A percentile compares a stretch with the other conserved stretches of the same genome.
phyloP scores from a whole-genome alignment of 306 rosid genomes.

The Ammopiptanthus mongolicus region DNA sequence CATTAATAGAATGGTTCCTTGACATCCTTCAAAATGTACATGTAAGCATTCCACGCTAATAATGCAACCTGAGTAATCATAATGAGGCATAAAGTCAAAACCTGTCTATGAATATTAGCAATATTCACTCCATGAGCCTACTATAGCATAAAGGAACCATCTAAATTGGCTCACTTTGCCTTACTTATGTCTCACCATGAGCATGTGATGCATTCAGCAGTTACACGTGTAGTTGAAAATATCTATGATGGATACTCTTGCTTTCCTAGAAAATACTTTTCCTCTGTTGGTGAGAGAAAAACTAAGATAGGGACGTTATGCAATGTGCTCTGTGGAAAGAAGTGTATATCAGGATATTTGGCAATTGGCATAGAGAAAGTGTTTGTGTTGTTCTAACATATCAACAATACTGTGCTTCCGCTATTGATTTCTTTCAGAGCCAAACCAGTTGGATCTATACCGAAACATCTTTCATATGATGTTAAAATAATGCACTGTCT shows the following conservation, averaged over 20 bases:
- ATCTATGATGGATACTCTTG: conserved; percentile 15
- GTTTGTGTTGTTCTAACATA: not conserved
- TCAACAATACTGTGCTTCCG: not conserved
- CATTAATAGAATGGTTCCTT: too few relatives aligned
- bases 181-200: not conserved
- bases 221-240: not conserved
- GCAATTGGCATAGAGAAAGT: not conserved
- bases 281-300: not conserved
- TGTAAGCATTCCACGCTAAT: too few relatives aligned
- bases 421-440: not conserved
- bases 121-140: too few relatives aligned
- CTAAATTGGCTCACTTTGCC: conserved; percentile 20
- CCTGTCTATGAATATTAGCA: too few relatives aligned
- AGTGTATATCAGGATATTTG: not conserved
- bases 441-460: not conserved
- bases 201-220: conserved; percentile 19
- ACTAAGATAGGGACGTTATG: not conserved
- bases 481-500: not conserved
- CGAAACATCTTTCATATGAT: not conserved
- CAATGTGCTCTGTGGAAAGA: not conserved
- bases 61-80: too few relatives aligned
- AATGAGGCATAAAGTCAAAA: too few relatives aligned
- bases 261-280: not conserved
- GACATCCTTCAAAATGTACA: too few relatives aligned
- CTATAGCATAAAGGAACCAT: conserved; percentile 17